A percentile compares a stretch with the other conserved stretches of the same genome.
Evolutionary conservation across 306 rosid species (phyloP).

Genomic region (Fragaria vesca): DNA sequence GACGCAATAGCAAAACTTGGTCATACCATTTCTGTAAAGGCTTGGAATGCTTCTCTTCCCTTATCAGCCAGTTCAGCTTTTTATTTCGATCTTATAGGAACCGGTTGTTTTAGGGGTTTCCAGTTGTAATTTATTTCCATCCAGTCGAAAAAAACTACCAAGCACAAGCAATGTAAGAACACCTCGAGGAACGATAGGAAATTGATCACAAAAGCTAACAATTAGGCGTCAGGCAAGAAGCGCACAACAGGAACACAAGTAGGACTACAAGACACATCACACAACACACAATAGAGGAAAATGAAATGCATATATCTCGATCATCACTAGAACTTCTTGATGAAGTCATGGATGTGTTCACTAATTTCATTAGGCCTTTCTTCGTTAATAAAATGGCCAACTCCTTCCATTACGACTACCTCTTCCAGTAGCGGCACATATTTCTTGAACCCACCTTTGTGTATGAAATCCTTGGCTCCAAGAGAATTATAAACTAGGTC

Average conservation of each 20-base stretch:
- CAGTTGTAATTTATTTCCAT: too few relatives aligned
- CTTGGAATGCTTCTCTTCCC: too few relatives aligned
- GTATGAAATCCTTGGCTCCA: constrained; percentile 62
- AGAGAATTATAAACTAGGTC: constrained; percentile 59
- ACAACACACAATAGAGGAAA: neutral
- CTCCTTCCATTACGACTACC: constrained; percentile 66
- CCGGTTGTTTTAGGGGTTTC: too few relatives aligned
- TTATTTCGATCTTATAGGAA: too few relatives aligned
- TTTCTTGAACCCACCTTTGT: constrained; percentile 72
- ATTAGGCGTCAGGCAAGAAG: neutral
- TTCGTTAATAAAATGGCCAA: constrained; percentile 64
- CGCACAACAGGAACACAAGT: neutral
- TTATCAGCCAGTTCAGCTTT: too few relatives aligned
- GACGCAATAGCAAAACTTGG: too few relatives aligned
- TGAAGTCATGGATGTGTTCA: constrained; percentile 58
- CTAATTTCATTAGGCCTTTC: constrained; percentile 61
- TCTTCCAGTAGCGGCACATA: constrained; percentile 68
- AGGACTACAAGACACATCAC: neutral
- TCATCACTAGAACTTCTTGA: constrained; percentile 36
- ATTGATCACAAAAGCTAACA: neutral
- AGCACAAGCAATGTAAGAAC: neutral
- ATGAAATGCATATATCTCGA: too few relatives aligned
- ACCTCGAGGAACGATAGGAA: neutral
- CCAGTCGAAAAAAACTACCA: too few relatives aligned
- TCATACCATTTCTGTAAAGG: too few relatives aligned